Base-by-base conservation (phyloP, 176 grass and related monocot genomes). In the Musa schizocarpa region DNA sequence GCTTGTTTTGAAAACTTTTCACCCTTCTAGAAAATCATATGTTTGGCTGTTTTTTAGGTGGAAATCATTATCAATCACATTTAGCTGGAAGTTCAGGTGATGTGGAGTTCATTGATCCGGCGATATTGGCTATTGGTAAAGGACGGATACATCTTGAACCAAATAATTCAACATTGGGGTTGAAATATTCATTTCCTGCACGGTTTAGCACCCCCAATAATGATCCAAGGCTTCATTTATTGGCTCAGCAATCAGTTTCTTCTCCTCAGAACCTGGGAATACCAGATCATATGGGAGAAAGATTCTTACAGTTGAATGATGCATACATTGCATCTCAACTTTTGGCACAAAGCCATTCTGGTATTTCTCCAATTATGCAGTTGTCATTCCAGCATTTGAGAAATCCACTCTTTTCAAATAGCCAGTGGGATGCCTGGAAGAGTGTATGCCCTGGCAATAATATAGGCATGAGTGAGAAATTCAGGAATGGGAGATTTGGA, bases 51-150 rank as follows among this genome's bases (percentile, higher is more conserved):
- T 29, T 29, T 29, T 29, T 29, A 29, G 74, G 68, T 74, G 68
- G 79, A 81, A 88, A 83, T 84, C 84, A 81, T 51, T 84, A 87
- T 79, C 79, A 89, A 85, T 43, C 86, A 78, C 82, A 88, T 50
- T 77, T 83, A 63, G 22, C 53, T 13, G 84, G 87, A 81, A 90
- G 86, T 78, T 61, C 86, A 49, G 80, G 72, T 81, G 92, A 96
- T 68, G 64, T 89, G 59, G 89, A 96, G 83, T 92, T 96, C 81
- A 83, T 87, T 50, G 92, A 96, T 87, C 92, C 92, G 76, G 92
- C 92, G 75, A 89, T 96, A 85, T 66, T 96, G 34, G 92, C 89
- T 68, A 89, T 96, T 63, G 92, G 84, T 84, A 96, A 96, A 82
- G 92, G 89, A 24, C 77, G 89, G 58, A 87, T 89, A 80, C 84